Conservation (phyloP, 345 rosid species). For the Lumnitzera racemosa region DNA sequence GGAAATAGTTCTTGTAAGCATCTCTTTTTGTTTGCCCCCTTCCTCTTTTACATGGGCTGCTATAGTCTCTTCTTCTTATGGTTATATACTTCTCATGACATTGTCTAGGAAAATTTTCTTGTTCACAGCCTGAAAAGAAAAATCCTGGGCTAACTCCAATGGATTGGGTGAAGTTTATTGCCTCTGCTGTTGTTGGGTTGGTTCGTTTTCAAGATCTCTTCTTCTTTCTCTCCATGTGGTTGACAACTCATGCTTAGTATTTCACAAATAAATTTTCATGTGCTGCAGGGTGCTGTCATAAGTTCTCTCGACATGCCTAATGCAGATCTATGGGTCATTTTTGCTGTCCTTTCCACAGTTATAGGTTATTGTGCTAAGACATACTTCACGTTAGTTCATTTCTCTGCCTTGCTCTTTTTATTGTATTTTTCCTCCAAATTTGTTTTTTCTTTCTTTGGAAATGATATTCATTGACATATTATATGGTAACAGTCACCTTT, state of each 20-base stretch:
- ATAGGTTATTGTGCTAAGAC: conserved; percentile 94
- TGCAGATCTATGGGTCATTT: conserved; percentile 80
- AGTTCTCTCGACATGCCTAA: conserved; percentile 73
- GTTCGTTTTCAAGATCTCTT: conserved; percentile 30
- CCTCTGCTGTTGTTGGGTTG: conserved; percentile 90
- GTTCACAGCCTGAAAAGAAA: conserved; percentile 89
- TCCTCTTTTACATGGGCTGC: not conserved
- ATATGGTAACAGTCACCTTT: too few relatives aligned
- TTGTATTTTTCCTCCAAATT: not conserved
- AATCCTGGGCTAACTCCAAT: conserved; percentile 95
- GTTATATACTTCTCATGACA: conserved; percentile 9
- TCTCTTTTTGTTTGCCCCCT: not conserved
- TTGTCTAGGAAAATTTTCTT: conserved; percentile 8
- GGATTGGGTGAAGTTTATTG: conserved; percentile 97
- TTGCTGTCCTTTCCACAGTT: conserved; percentile 82
- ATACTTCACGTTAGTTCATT: conserved; percentile 85
- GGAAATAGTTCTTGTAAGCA: conserved; percentile 95
- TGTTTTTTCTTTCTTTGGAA: not conserved
- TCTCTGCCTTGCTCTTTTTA: not conserved
- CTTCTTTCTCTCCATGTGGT: too few relatives aligned
- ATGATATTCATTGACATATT: too few relatives aligned
- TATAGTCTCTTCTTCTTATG: conserved; percentile 1
- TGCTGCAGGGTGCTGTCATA: conserved; percentile 63
- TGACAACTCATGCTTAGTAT: too few relatives aligned
- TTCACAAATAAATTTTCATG: not conserved